Evolutionary conservation across 2,329 filamentous ascomycete genomes (phyloP).

Genomic region (Ophiostoma ips): DNA sequence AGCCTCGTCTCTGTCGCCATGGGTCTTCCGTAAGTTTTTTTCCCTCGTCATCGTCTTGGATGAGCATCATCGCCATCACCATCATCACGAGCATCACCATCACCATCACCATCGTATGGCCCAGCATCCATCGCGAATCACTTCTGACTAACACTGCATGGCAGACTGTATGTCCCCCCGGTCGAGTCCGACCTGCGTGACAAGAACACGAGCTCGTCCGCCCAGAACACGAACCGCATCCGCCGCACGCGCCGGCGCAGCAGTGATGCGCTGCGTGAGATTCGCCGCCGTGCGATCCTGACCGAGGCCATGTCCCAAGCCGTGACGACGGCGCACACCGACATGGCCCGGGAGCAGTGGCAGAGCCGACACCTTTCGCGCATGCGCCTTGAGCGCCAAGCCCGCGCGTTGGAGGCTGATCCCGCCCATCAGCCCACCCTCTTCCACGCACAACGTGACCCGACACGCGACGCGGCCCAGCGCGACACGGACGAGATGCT

Average conservation of each 20-base stretch:
- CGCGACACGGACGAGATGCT: not conserved
- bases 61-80: not conserved
- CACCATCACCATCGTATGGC: not conserved
- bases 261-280: slow-evolving; percentile 9
- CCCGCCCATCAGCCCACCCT: not conserved
- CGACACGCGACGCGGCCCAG: not conserved
- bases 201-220: slow-evolving; percentile 3
- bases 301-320: not conserved
- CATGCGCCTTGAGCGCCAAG: not conserved
- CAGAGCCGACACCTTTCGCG: not conserved
- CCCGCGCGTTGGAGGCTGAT: not conserved
- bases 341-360: not conserved
- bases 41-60: not conserved
- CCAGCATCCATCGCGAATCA: not conserved
- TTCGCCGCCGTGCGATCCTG: slow-evolving; percentile 13
- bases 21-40: slow-evolving; percentile 13
- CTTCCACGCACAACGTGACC: not conserved
- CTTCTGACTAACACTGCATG: not conserved
- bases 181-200: slow-evolving; percentile 13
- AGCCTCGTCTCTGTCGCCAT: not conserved
- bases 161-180: slow-evolving; percentile 14
- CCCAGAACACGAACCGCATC: slow-evolving; percentile 3
- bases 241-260: slow-evolving; percentile 10
- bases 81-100: not conserved
- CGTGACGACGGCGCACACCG: not conserved